Evolutionary conservation across 2,329 filamentous ascomycete species (phyloP), one percentile per base, ranked within the genome.

Genomic region (Elsinoe australis): DNA sequence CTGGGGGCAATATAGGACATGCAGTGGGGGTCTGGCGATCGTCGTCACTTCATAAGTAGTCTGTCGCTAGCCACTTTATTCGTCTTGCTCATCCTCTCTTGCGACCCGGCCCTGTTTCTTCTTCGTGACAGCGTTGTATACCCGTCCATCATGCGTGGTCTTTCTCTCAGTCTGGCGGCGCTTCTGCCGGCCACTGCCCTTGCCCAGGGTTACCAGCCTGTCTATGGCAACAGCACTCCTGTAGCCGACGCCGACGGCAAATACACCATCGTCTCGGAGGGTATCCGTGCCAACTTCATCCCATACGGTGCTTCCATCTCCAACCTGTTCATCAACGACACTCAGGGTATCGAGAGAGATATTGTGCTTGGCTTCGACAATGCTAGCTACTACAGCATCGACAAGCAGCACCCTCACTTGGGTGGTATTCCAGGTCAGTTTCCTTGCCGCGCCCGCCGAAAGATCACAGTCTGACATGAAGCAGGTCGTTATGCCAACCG

Each of bases 361-460:
- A 70, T 89, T 42, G 79, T 89, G 1, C 74, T 76, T 38, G 85
- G 85, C 39, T 88, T 80, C 58, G 85, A 89, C 67, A 87, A 87
- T 60, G 83, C 84, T 36, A 78, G 70, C 46, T 79, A 83, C 66
- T 89, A 88, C 66, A 66, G 64, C 51, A 62, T 78, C 41, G 82
- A 86, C 64, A 66, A 66, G 51, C 69, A 75, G 52, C 84, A 88
- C 63, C 79, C 77, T 44, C 83, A 87, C 70, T 80, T 84, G 55
- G 85, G 83, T 51, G 71, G 79, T 57, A 79, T 89, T 0, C 83
- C 83, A 0, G 84, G 83, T 58, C 51, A 39, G 56, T 52, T 22
- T 19, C 19, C 6, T 9, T 3, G 12, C 14, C 18, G 33, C 29
- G 45, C 7, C 28, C n/a, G n/a, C n/a, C n/a, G n/a, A n/a, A n/a